Evolutionary conservation across 225 moss, liverwort and hornwort genomes (phyloP), one percentile per base, ranked within the genome.

Genomic region (Physcomitrellopsis africana): DNA sequence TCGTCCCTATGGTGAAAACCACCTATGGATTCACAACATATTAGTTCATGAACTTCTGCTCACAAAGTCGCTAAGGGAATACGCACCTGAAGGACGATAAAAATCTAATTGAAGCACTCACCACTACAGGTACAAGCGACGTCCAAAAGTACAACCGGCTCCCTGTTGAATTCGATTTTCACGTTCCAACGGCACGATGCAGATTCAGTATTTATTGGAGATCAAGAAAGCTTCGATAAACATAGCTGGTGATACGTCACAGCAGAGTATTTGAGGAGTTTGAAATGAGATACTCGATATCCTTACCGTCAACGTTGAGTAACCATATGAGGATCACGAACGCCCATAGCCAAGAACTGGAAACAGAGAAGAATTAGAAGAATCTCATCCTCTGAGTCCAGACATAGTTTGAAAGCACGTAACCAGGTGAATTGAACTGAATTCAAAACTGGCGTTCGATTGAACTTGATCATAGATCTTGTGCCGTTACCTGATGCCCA

Each of bases 401-500:
- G 32, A 37, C 32, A 37, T 37, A 37, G 32, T 37, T 7, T 37
- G 32, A 37, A 4, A 37, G 32, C 32, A 37, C 7, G 32, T 37
- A 51, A 3, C 58, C 4, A 60, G 23, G 49, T 32, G 17, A 24
- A 69, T 72, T 18, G 23, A 3, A 18, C 32, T 7, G 3, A 37
- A 37, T 7, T 37, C 7, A 15, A 11, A 11, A 13, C 12, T 49
- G 11, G 48, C 48, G 15, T 11, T 11, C 15, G 12, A 49, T 15
- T 51, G 32, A 29, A 32, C 60, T 37, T 10, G 57, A 57, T 15
- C 10, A 16, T 44, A 15, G 11, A 8, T 17, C 11, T 5, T 23
- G 13, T 8, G 61, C 19, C 17, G 51, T 56, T 57, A 93, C 95
- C 91, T 96, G 65, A 96, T 87, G 51, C 96, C 96, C 0, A 96